Base-by-base conservation (phyloP, 495 filamentous ascomycete species). In the Talaromyces liani region DNA sequence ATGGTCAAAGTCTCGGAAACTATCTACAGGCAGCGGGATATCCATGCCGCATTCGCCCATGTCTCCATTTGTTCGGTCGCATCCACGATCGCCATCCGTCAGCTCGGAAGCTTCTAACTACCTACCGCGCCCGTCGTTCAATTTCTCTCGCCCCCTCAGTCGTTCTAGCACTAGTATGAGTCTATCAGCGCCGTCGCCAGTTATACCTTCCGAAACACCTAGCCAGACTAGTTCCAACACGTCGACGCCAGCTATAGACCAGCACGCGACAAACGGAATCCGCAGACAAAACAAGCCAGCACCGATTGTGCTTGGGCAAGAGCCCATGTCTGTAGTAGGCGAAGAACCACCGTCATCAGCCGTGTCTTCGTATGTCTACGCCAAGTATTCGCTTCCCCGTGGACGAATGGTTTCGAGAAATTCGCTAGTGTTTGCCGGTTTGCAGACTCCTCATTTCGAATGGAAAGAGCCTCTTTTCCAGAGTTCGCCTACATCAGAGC, bases 91-190 rank as follows among this genome's bases (percentile, higher is more conserved):
- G 10, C 91, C 91, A 5, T 96, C 92, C 0, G 76, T 92, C 49
- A 87, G 85, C 66, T 97, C 92, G 2, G 91, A 96, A 59, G 83
- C 83, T 34, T 90, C 88, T 0, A 74, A 77, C 58, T 74, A 79
- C 20, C 78, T 90, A 33, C 84, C 87, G 1, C 85, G 89, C 33
- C 89, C 91, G 2, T 82, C 89, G 1, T 93, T 93, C 71, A 98
- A 98, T 72, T 98, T 98, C 73, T 97, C 94, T 3, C 81, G 94
- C 6, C 94, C 94, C 2, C 66, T 94, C 31, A 97, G 94, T 73
- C 83, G 91, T 65, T 86, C 88, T 8, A 88, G 87, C 61, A 76
- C 78, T 6, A 86, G 84, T 55, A 82, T 90, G 9, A 86, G 84
- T 53, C 82, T 90, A 0, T 71, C 75, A 1, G 64, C 69, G 36